Conservation (phyloP, 371 early-diverging fungal species). For the Lichtheimia corymbifera region DNA sequence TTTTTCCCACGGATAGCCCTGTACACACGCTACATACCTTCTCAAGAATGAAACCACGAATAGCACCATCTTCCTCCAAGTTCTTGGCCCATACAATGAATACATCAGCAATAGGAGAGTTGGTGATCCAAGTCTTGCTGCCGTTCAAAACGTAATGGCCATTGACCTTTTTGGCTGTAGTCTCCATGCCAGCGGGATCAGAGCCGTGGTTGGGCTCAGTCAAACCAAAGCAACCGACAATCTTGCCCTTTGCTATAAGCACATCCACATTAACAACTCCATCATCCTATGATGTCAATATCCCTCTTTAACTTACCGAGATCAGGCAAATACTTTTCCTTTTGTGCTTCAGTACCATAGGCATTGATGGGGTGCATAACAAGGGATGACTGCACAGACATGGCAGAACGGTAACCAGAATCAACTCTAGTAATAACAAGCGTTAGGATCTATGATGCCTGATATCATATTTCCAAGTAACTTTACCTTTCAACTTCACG, state of each 20-base stretch:
- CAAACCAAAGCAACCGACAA: constrained; percentile 92
- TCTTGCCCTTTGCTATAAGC: constrained; percentile 79
- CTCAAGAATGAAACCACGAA: constrained; percentile 95
- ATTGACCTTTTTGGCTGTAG: constrained; percentile 77
- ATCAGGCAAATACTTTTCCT: constrained; percentile 89
- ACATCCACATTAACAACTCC: background rate
- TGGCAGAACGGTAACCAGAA: constrained; percentile 95
- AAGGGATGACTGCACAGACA: constrained; percentile 97
- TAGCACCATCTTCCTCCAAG: constrained; percentile 76
- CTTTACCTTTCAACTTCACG: constrained; percentile 90
- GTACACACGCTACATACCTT: constrained; percentile 45
- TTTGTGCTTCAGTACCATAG: constrained; percentile 90
- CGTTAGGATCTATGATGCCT: background rate
- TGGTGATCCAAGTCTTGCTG: constrained; percentile 98
- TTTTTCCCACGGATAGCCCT: background rate
- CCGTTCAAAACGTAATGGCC: constrained; percentile 86
- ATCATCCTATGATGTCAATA: background rate
- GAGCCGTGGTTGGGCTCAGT: constrained; percentile 99
- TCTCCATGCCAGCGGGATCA: constrained; percentile 95
- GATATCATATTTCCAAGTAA: background rate
- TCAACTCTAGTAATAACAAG: constrained; percentile 70
- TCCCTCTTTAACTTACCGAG: constrained; percentile 59
- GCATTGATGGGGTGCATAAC: constrained; percentile 98
- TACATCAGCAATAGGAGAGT: constrained; percentile 98
- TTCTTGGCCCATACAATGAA: constrained; percentile 98